Base-by-base conservation (phyloP, 1,139 yeast genomes). In the Hemisphaericaspora xylofermentans region DNA sequence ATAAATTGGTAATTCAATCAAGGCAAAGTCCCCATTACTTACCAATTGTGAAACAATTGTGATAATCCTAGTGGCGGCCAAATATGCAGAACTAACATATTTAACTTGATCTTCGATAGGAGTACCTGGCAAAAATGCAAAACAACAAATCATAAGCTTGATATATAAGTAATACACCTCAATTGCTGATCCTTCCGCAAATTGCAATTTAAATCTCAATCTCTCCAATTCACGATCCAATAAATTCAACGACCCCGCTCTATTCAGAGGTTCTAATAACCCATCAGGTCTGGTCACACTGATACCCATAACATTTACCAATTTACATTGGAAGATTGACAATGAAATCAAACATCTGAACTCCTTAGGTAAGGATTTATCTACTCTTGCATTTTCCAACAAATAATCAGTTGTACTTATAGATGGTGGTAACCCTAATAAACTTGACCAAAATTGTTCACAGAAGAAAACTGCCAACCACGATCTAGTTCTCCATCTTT, bases 221-320 rank as follows among this genome's bases (percentile, higher is more conserved):
- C 88, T 68, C 52, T 86, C 89, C 42, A 89, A 68, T 56, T 89
- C 96, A 44, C 89, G 74, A 54, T 85, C 91, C 54, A 89, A 67
- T 10, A 86, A 80, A 30, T 84, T 78, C 43, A 89, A 66, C 0
- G 93, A 81, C 0, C 88, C 88, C 0, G 93, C 89, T 50, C 97
- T 75, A 55, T 86, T 84, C 54, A 81, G 77, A 3, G 95, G 91
- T 43, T 87, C 95, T 66, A 88, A 76, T 39, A 91, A 73, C 0
- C 97, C 98, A 67, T 91, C 97, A 0, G 96, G 91, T 41, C 93
- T 73, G 0, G 86, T 78, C n/a, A 88, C 89, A 43, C 89, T 83
- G 10, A 89, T 78, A 1, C 97, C 97, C 89, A 91, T 86, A 2
- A 86, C 84, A 52, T 82, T 83, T 28, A 87, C 87, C 48, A 89